Evolutionary conservation across 2,329 filamentous ascomycete genomes (phyloP).

Genomic region (Diplodia scrobiculata): DNA sequence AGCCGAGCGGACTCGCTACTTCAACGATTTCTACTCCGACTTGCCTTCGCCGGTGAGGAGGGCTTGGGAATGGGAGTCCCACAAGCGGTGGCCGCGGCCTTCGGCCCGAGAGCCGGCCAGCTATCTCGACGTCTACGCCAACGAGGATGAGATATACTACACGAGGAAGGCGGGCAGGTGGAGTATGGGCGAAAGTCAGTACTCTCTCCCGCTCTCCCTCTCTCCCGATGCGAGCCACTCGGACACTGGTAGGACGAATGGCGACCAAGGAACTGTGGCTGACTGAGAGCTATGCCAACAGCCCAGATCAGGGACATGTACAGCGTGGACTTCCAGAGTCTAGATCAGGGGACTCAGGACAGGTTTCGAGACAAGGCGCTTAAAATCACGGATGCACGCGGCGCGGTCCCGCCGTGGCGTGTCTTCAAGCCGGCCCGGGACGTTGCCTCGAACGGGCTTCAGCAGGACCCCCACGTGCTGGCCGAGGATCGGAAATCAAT

Average conservation of each 20-base stretch:
- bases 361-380: neutral
- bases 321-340: neutral
- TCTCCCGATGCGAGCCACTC: too few species aligned
- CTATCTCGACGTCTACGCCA: slow-evolving; percentile 17
- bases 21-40: neutral
- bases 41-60: neutral
- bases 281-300: neutral
- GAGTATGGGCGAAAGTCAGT: neutral
- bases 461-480: too few species aligned
- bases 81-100: neutral
- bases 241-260: too few species aligned
- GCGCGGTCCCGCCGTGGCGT: neutral
- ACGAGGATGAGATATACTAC: slow-evolving; percentile 27
- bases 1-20: neutral
- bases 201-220: too few species aligned
- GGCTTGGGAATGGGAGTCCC: neutral
- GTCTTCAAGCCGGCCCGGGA: too few species aligned
- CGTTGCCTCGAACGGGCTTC: too few species aligned
- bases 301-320: neutral
- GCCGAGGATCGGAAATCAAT: neutral
- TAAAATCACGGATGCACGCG: neutral
- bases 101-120: neutral
- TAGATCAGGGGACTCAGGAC: accelerated
- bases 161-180: neutral
- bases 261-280: neutral